phyloP scores from a whole-genome alignment of 1,284 basidiomycete genomes.

The Naganishia sp. region DNA sequence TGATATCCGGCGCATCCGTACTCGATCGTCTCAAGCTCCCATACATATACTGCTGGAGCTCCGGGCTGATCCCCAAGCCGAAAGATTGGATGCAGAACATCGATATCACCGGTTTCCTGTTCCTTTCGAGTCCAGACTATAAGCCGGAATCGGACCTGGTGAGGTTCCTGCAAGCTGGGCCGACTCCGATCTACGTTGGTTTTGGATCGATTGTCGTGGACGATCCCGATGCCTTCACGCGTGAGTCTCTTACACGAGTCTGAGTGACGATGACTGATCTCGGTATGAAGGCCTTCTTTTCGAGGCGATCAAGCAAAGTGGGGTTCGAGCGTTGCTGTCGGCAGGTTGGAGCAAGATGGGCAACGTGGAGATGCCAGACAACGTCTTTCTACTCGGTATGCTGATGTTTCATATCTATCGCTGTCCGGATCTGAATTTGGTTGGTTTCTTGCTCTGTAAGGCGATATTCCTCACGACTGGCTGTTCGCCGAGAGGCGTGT shows the following conservation, averaged over 20 bases:
- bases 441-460: constrained; percentile 35
- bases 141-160: constrained; percentile 58
- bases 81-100: constrained; percentile 58
- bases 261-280: not conserved
- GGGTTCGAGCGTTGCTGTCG: constrained; percentile 62
- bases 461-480: constrained; percentile 70
- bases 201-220: constrained; percentile 67
- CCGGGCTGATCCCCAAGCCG: constrained; percentile 65
- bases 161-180: constrained; percentile 59
- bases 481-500: constrained; percentile 62
- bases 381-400: constrained; percentile 61
- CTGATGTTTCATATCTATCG: not conserved
- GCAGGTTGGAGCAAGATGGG: constrained; percentile 67
- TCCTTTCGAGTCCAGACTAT: constrained; percentile 60
- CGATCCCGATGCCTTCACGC: constrained; percentile 62
- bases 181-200: constrained; percentile 64
- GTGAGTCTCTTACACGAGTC: constrained; percentile 41
- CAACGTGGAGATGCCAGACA: constrained; percentile 56
- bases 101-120: constrained; percentile 68
- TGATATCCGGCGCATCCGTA: constrained; percentile 60
- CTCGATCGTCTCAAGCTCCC: constrained; percentile 64
- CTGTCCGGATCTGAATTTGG: too few species aligned
- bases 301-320: constrained; percentile 60
- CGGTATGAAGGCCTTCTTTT: constrained; percentile 58
- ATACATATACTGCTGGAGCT: constrained; percentile 70